These are phyloP conservation scores for Trichoderma hamatum DNA, from an alignment of 2,329 filamentous ascomycete species.

Conservation along the genomic window DNA sequence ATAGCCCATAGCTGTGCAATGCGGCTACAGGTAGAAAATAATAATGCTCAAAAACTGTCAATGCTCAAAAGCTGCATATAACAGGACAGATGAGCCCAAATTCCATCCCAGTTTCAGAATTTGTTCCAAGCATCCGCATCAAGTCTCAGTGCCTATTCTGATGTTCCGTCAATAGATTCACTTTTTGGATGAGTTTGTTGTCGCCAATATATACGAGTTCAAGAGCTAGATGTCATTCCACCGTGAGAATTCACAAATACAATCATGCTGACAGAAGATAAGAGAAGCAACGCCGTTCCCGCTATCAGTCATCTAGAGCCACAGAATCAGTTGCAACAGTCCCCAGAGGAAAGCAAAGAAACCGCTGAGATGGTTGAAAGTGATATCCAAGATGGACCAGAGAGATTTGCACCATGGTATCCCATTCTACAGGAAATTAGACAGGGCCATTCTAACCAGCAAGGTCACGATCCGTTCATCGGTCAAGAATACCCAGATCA, in stretches of 20 bases:
- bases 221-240: neutral
- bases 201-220: neutral
- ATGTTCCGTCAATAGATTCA: neutral
- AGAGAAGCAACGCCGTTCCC: neutral
- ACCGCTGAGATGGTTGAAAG: neutral
- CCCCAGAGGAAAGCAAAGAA: neutral
- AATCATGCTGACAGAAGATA: neutral
- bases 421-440: slow-evolving; percentile 4
- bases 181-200: neutral
- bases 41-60: neutral
- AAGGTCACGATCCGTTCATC: neutral
- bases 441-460: neutral
- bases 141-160: neutral
- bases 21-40: neutral
- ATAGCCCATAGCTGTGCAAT: neutral
- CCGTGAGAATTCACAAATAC: neutral
- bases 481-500: neutral
- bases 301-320: too few species aligned
- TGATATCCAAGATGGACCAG: neutral
- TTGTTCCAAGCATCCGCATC: too few species aligned
- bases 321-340: neutral
- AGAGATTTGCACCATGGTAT: slow-evolving; percentile 19
- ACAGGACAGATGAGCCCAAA: neutral
- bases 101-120: neutral
- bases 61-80: neutral